These are phyloP conservation scores for Chrysoporthe austroafricana DNA, from an alignment of 2,329 filamentous ascomycete genomes.

Conservation along the genomic window DNA sequence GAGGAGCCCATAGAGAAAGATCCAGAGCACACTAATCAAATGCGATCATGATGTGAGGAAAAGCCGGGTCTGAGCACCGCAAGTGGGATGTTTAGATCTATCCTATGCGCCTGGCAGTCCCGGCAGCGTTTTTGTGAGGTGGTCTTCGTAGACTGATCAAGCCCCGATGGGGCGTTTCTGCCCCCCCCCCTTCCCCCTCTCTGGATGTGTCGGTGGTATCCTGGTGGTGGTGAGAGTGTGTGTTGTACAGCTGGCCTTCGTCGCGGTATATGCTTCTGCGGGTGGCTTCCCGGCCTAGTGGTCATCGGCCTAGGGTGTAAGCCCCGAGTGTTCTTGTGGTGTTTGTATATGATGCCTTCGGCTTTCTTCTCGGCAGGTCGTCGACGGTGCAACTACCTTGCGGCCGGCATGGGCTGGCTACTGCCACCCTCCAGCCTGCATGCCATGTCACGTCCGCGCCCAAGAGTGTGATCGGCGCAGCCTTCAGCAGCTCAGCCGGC, in stretches of 20 bases:
- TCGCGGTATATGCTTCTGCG: no score
- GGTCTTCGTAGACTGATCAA: neutral
- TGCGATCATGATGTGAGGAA: conserved; percentile 19
- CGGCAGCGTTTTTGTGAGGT: neutral
- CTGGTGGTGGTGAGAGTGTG: neutral
- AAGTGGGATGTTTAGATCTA: neutral
- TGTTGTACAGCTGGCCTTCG: neutral
- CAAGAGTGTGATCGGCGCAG: no score
- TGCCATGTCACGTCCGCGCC: no score
- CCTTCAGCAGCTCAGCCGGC: no score
- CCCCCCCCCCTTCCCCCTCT: no score
- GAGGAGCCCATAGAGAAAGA: conserved; percentile 5
- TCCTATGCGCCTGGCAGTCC: neutral
- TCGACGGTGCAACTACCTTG: no score
- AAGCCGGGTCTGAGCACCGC: neutral
- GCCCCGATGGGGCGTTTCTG: neutral
- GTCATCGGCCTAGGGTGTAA: no score
- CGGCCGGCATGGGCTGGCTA: no score
- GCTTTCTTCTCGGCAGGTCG: no score
- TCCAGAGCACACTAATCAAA: conserved; percentile 25
- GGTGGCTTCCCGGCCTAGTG: no score
- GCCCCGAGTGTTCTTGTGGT: neutral
- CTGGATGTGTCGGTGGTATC: neutral
- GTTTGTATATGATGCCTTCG: no score
- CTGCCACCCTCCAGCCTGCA: no score